Conservation (phyloP, 176 grass and related monocot species). For the Bothriochloa decipiens region DNA sequence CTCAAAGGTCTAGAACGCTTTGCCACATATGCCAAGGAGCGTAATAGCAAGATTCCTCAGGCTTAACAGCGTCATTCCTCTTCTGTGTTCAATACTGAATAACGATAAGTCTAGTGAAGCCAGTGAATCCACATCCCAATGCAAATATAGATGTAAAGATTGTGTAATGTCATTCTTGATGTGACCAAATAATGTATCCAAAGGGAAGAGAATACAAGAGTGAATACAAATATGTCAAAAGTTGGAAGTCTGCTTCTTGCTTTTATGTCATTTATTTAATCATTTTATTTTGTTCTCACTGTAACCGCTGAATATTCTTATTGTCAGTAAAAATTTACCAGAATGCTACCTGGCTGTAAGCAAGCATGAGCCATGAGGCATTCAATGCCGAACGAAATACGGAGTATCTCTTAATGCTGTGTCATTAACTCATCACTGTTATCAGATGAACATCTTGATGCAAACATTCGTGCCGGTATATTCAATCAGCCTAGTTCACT, state of each 20-base stretch:
- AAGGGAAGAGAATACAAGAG: constrained; percentile 16
- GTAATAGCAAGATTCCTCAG: constrained; percentile 56
- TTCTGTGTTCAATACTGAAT: background rate
- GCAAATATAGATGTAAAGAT: constrained; percentile 10
- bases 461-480: background rate
- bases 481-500: too few species aligned
- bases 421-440: background rate
- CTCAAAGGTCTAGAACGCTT: constrained; percentile 71
- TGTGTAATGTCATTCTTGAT: background rate
- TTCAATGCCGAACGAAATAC: background rate
- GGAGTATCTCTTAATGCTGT: too few species aligned
- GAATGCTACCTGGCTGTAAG: background rate
- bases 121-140: background rate
- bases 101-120: background rate
- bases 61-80: constrained; percentile 13
- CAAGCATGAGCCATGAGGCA: background rate
- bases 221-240: constrained; percentile 5
- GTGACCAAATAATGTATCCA: background rate
- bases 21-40: constrained; percentile 61
- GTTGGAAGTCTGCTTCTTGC: background rate
- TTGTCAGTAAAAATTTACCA: background rate
- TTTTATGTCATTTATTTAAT: background rate
- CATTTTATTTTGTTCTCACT: background rate
- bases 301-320: background rate
- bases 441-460: background rate